Conservation (phyloP, 1,284 basidiomycete genomes). For the Boletellus dicymbophilus region DNA sequence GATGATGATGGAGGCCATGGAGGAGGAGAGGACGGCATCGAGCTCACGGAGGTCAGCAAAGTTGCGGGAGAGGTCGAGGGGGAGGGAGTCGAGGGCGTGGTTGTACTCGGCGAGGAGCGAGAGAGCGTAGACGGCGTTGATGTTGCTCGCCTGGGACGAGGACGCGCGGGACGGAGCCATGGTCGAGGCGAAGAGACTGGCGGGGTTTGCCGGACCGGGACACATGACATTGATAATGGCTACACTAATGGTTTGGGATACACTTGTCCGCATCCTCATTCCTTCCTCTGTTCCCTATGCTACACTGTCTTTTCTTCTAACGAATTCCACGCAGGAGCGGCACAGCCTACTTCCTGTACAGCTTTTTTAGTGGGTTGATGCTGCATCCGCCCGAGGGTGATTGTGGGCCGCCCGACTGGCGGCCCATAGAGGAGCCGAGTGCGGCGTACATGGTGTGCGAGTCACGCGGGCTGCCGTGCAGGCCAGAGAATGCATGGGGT, state of each 20-base stretch:
- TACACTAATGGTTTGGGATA: slow-evolving; percentile 14
- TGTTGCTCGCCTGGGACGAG: slow-evolving; percentile 34
- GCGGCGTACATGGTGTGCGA: slow-evolving; percentile 65
- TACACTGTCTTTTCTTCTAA: slow-evolving; percentile 23
- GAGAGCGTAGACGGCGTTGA: slow-evolving; percentile 57
- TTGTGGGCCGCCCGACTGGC: slow-evolving; percentile 21
- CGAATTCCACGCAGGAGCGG: not conserved
- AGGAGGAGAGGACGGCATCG: slow-evolving; percentile 93
- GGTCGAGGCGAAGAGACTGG: no score
- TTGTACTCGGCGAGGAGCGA: slow-evolving; percentile 79
- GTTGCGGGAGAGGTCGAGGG: slow-evolving; percentile 91
- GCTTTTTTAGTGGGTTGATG: slow-evolving; percentile 30
- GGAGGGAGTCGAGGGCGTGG: slow-evolving; percentile 93
- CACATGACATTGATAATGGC: not conserved
- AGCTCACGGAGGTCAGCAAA: slow-evolving; percentile 97
- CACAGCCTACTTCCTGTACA: slow-evolving; percentile 27
- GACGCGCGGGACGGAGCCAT: slow-evolving; percentile 34
- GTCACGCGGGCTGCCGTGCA: slow-evolving; percentile 70
- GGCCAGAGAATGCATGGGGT: slow-evolving; percentile 61
- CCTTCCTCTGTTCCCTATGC: no score
- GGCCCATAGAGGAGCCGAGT: slow-evolving; percentile 41
- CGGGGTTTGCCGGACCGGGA: slow-evolving; percentile 34
- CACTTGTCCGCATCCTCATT: slow-evolving; percentile 8
- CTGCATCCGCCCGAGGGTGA: slow-evolving; percentile 19
- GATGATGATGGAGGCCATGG: slow-evolving; percentile 75